Evolutionary conservation across 1,284 basidiomycete genomes (phyloP).

Genomic region (Rhizoctonia solani): DNA sequence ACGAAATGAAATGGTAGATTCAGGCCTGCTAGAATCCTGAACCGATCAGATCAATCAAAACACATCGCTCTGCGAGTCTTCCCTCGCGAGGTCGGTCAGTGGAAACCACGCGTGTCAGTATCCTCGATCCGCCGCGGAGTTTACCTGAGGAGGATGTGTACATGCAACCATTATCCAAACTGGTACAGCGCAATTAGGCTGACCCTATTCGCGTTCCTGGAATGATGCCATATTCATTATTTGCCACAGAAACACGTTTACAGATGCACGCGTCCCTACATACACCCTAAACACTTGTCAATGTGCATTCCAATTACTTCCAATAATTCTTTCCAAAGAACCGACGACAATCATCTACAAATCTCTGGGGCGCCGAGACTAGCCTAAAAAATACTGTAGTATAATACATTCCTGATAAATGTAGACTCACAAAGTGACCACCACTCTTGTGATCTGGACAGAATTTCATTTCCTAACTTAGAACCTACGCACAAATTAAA

Average conservation of each 20-base stretch:
- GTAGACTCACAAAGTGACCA: conserved; percentile 17
- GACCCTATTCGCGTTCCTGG: too few relatives aligned
- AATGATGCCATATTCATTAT: too few relatives aligned
- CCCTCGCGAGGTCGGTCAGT: background rate
- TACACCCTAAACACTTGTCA: background rate
- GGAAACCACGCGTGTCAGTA: background rate
- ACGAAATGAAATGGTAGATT: background rate
- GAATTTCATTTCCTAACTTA: background rate
- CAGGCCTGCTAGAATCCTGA: background rate
- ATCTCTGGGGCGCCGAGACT: conserved; percentile 5
- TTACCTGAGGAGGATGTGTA: too few relatives aligned
- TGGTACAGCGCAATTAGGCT: too few relatives aligned
- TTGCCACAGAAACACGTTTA: background rate
- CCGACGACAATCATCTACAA: conserved; percentile 2
- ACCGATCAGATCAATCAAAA: conserved; percentile 1
- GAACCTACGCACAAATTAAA: background rate
- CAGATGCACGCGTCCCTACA: too few relatives aligned
- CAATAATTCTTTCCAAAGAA: conserved; percentile 4
- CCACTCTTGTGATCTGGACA: conserved; percentile 2
- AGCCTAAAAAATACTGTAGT: background rate
- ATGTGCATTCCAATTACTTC: background rate
- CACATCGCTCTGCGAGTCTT: background rate
- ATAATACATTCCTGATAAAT: too few relatives aligned
- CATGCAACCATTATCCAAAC: too few relatives aligned
- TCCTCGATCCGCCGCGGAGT: too few relatives aligned